Conservation (phyloP, 1,284 basidiomycete genomes). For the Marasmius fiardii region DNA sequence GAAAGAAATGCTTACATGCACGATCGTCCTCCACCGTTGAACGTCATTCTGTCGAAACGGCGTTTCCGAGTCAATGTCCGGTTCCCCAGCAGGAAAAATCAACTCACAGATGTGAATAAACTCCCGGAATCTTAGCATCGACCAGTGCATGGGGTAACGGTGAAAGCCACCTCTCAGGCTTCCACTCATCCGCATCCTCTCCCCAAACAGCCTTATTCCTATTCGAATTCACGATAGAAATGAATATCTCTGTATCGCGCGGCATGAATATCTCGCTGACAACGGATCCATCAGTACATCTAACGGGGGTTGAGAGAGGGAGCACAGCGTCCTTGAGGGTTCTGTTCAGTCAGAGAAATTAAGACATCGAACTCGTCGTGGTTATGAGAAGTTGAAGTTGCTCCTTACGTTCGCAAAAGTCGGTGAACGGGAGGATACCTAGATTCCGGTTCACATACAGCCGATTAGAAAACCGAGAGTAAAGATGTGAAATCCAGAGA, state of each 20-base stretch:
- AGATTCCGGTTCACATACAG: neutral
- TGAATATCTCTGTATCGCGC: conserved; percentile 32
- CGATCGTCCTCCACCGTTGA: conserved; percentile 37
- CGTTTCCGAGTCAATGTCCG: too few relatives aligned
- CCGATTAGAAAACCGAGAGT: neutral
- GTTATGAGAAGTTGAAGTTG: too few relatives aligned
- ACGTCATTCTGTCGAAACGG: conserved; percentile 38
- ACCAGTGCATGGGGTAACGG: conserved; percentile 25
- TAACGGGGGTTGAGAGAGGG: conserved; percentile 21
- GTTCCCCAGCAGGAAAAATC: neutral
- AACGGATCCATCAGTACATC: conserved; percentile 20
- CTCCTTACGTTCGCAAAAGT: conserved; percentile 1
- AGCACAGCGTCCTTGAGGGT: conserved; percentile 20
- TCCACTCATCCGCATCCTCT: conserved; percentile 32
- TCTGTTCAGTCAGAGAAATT: conserved; percentile 11
- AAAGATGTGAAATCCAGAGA: neutral
- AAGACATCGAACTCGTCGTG: too few relatives aligned
- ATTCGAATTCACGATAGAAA: conserved; percentile 38
- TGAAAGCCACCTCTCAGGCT: conserved; percentile 41
- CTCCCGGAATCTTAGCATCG: conserved; percentile 30
- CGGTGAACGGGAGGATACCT: neutral
- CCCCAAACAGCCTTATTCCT: conserved; percentile 34
- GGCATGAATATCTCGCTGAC: conserved; percentile 21
- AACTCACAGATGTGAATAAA: conserved; percentile 29
- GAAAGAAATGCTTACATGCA: conserved; percentile 30